A percentile compares a stretch with the other conserved stretches of the same genome.
phyloP scores from a whole-genome alignment of 176 grass and related monocot genomes.

The Juncus inflexus region DNA sequence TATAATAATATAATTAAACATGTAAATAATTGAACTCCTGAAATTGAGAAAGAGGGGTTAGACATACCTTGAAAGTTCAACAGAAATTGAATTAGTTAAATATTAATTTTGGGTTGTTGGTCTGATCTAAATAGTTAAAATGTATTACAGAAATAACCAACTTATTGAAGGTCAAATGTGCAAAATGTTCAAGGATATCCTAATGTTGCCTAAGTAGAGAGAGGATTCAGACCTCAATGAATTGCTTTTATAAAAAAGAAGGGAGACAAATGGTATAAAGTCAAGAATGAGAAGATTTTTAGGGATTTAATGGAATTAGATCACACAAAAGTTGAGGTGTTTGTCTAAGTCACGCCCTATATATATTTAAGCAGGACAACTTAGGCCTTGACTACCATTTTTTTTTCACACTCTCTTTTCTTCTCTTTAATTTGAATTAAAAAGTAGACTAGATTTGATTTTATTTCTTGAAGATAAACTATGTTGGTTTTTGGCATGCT shows the following conservation, averaged over 20 bases:
- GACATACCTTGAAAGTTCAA: too few relatives aligned
- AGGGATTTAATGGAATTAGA: conserved; percentile 25
- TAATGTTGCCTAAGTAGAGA: background rate
- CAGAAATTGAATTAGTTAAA: too few relatives aligned
- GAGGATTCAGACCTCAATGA: conserved; percentile 16
- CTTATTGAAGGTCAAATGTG: background rate
- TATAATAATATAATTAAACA: too few relatives aligned
- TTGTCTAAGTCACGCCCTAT: conserved; percentile 15
- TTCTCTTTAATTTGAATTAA: too few relatives aligned
- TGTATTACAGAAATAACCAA: background rate
- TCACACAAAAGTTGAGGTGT: conserved; percentile 13
- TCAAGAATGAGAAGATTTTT: conserved; percentile 18
- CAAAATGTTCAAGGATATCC: background rate
- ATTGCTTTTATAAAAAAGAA: conserved; percentile 13
- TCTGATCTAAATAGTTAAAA: too few relatives aligned
- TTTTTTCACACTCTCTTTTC: too few relatives aligned
- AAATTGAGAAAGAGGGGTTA: too few relatives aligned
- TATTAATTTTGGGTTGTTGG: too few relatives aligned
- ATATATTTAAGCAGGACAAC: background rate
- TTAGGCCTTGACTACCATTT: conserved; percentile 16
- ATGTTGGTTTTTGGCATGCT: too few relatives aligned
- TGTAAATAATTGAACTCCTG: too few relatives aligned
- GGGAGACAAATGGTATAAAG: conserved; percentile 27
- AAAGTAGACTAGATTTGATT: too few relatives aligned
- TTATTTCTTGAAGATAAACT: too few relatives aligned